These are phyloP conservation scores for Penicillium psychrofluorescens DNA, from an alignment of 495 filamentous ascomycete genomes.

Conservation along the genomic window DNA sequence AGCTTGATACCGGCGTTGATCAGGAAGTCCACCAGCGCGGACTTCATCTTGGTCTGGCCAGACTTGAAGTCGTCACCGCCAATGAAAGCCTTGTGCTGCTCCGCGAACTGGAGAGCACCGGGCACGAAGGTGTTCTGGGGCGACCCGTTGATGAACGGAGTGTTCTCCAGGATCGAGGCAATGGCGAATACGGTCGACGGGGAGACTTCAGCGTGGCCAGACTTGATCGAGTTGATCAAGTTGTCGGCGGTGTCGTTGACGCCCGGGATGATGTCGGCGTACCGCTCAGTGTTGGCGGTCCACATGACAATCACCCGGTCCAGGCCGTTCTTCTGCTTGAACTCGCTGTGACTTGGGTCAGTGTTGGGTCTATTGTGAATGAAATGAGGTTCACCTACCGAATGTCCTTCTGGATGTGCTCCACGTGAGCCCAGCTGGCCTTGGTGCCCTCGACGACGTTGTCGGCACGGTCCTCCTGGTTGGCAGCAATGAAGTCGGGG, in stretches of 20 bases:
- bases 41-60: constrained; percentile 99
- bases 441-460: constrained; percentile 80
- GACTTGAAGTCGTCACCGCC: constrained; percentile 99
- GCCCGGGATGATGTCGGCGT: constrained; percentile 76
- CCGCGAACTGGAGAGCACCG: constrained; percentile 83
- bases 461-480: constrained; percentile 95
- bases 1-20: constrained; percentile 99
- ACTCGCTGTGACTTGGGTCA: constrained; percentile 53
- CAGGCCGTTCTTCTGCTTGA: constrained; percentile 77
- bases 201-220: constrained; percentile 79
- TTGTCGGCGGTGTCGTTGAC: constrained; percentile 97
- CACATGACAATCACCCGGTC: constrained; percentile 98
- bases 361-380: not conserved
- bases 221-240: constrained; percentile 76
- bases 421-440: constrained; percentile 78
- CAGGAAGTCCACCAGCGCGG: constrained; percentile 94
- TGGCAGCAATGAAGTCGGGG: constrained; percentile 97
- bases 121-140: constrained; percentile 99
- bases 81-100: constrained; percentile 81
- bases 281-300: constrained; percentile 99
- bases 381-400: constrained; percentile 48
- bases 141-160: constrained; percentile 98
- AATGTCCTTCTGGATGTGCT: constrained; percentile 91
- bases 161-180: constrained; percentile 80
- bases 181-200: constrained; percentile 96